phyloP scores from a whole-genome alignment of 345 rosid species.

The Rhodamnia argentea region DNA sequence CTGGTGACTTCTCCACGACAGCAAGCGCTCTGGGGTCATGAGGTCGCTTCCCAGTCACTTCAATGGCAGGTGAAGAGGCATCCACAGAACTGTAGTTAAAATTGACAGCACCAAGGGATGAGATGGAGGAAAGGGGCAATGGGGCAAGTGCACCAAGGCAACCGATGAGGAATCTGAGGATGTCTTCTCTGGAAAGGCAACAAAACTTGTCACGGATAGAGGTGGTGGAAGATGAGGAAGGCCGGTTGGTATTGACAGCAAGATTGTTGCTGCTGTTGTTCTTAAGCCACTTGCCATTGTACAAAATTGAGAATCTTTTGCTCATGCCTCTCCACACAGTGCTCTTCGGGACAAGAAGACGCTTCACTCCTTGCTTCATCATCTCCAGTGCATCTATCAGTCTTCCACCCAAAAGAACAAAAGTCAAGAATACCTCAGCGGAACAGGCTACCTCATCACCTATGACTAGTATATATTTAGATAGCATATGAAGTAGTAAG shows the following conservation, averaged over 20 bases:
- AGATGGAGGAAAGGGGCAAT: constrained; percentile 75
- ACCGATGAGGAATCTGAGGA: constrained; percentile 83
- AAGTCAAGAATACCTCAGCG: background rate
- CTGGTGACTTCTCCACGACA: constrained; percentile 45
- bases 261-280: constrained; percentile 52
- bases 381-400: constrained; percentile 92
- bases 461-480: background rate
- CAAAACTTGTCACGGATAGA: constrained; percentile 60
- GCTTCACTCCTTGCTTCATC: constrained; percentile 96
- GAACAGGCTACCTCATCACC: background rate
- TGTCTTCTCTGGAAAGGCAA: constrained; percentile 95
- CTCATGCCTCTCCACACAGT: constrained; percentile 89
- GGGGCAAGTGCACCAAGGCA: constrained; percentile 99
- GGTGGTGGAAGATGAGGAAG: constrained; percentile 52
- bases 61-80: constrained; percentile 66
- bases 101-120: constrained; percentile 62
- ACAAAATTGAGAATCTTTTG: constrained; percentile 83
- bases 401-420: constrained; percentile 27
- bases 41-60: constrained; percentile 35
- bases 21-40: constrained; percentile 79
- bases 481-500: background rate
- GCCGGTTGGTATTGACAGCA: constrained; percentile 26
- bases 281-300: constrained; percentile 87
- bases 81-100: constrained; percentile 45
- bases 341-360: constrained; percentile 80